A percentile compares a stretch with the other conserved stretches of the same genome.
Conservation (phyloP, 169 alveolate genomes). For the Blepharisma undulans region DNA sequence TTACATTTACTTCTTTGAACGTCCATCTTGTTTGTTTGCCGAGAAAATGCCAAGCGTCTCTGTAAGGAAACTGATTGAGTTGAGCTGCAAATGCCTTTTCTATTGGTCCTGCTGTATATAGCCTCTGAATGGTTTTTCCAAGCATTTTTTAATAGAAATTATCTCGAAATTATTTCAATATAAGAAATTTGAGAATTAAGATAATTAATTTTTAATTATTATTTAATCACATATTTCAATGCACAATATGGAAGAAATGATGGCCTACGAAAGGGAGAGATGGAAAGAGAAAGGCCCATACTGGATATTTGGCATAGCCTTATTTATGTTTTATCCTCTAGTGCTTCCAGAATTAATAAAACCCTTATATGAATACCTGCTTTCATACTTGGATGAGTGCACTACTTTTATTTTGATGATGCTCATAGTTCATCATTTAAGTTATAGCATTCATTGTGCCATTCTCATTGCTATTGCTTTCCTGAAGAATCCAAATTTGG, state of each 20-base stretch:
- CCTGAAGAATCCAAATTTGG: background rate
- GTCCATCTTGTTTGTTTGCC: slow-evolving; percentile 5
- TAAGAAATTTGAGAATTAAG: background rate
- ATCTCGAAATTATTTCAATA: background rate
- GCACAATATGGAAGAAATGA: background rate
- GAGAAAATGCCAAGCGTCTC: slow-evolving; percentile 35
- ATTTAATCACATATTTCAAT: background rate
- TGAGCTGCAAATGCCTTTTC: background rate
- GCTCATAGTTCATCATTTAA: background rate
- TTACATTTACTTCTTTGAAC: slow-evolving; percentile 25
- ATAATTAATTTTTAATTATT: too few relatives aligned
- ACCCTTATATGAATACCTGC: background rate
- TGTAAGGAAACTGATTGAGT: background rate
- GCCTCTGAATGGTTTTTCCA: background rate
- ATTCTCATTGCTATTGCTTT: background rate
- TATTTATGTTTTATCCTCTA: background rate
- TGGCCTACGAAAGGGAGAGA: background rate
- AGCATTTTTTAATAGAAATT: background rate
- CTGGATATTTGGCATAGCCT: background rate
- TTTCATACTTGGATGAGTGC: background rate
- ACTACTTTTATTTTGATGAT: background rate
- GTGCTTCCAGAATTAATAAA: background rate
- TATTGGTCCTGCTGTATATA: background rate
- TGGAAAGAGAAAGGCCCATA: background rate
- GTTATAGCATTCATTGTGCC: background rate